Conservation (phyloP, 176 grass and related monocot genomes). For the Microstegium vimineum region DNA sequence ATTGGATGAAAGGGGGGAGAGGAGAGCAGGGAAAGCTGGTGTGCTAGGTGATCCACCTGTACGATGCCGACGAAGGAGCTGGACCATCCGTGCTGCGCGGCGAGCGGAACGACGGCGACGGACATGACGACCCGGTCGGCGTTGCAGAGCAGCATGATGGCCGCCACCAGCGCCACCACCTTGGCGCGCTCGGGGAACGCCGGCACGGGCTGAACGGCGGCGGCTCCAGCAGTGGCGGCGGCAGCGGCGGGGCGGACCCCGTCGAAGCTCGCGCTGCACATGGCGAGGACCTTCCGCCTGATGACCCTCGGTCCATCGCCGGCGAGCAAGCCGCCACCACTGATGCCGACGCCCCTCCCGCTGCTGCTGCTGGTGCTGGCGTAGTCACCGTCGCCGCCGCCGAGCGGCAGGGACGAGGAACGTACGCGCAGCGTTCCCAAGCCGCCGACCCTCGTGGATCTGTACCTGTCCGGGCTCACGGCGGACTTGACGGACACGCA, state of each 20-base stretch:
- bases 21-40: background rate
- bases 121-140: slow-evolving; percentile 98
- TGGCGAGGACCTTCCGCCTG: slow-evolving; percentile 28
- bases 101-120: slow-evolving; percentile 87
- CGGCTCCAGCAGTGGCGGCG: background rate
- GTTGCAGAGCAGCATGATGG: slow-evolving; percentile 89
- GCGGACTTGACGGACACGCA: slow-evolving; percentile 28
- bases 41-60: slow-evolving; percentile 22
- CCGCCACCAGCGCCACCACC: slow-evolving; percentile 62
- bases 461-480: slow-evolving; percentile 35
- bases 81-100: slow-evolving; percentile 81
- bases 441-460: slow-evolving; percentile 30
- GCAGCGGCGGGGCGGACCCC: slow-evolving; percentile 34
- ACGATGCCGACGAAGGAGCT: slow-evolving; percentile 88
- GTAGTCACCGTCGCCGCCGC: background rate
- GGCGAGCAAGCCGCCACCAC: background rate
- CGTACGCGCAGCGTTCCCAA: background rate
- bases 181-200: slow-evolving; percentile 66
- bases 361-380: slow-evolving; percentile 28
- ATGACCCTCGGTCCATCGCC: slow-evolving; percentile 5
- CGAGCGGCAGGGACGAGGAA: background rate
- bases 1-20: background rate
- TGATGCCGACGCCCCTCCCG: background rate
- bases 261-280: slow-evolving; percentile 74
- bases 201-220: background rate